Conservation (phyloP, 768 basidiomycete genomes). For the Suillus subluteus region DNA sequence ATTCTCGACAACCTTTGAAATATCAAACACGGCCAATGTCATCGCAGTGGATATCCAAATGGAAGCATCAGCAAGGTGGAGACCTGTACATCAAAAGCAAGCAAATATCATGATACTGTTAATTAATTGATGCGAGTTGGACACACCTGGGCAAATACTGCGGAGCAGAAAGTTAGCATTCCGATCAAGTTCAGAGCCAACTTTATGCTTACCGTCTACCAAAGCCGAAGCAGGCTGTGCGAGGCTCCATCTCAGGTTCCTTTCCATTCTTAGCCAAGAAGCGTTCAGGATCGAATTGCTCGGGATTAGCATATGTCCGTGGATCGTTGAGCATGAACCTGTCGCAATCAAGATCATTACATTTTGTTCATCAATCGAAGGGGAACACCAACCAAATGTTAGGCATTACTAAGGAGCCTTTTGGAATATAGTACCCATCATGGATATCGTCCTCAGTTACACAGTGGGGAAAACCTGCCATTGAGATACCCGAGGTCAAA, state of each 20-base stretch:
- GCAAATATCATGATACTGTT: not conserved
- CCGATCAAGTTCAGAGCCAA: not conserved
- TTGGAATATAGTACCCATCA: not conserved
- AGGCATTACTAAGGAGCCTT: not conserved
- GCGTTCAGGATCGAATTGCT: not conserved
- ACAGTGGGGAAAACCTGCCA: not conserved
- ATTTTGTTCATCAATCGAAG: not conserved
- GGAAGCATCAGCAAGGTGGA: not conserved
- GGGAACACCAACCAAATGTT: not conserved
- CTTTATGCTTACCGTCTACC: not conserved
- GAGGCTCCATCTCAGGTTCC: not conserved
- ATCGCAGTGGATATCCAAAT: not conserved
- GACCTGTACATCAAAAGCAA: not conserved
- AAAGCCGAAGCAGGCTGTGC: not conserved
- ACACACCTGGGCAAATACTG: not conserved
- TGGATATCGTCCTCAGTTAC: not conserved
- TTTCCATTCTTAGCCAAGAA: conserved; percentile 1
- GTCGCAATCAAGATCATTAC: not conserved
- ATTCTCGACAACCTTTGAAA: not conserved
- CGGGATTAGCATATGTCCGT: not conserved
- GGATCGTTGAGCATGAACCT: conserved; percentile 1
- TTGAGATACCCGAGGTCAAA: not conserved
- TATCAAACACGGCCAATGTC: not conserved
- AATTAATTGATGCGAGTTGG: not conserved
- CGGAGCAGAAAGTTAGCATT: not conserved